A percentile compares a stretch with the other conserved stretches of the same genome.
phyloP scores from a whole-genome alignment of 225 moss, liverwort and hornwort genomes.

The Marchantia paleacea region DNA sequence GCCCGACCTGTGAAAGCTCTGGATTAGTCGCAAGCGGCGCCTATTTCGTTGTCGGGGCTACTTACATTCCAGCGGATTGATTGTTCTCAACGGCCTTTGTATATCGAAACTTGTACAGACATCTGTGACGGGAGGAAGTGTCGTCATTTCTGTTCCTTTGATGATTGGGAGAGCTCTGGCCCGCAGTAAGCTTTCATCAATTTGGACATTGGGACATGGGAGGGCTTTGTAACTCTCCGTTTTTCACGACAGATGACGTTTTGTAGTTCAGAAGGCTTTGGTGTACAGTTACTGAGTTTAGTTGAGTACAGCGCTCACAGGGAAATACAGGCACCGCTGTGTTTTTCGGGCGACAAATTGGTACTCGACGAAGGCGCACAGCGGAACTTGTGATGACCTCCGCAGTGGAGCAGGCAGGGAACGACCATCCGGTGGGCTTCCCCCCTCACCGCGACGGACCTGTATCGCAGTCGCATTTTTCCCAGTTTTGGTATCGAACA shows the following conservation, averaged over 20 bases:
- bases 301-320: neutral
- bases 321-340: neutral
- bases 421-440: slow-evolving; percentile 16
- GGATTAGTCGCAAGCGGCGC: too few relatives aligned
- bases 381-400: slow-evolving; percentile 12
- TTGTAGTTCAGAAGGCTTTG: neutral
- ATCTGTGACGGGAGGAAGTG: neutral
- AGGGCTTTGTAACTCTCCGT: too few relatives aligned
- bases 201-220: neutral
- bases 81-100: neutral
- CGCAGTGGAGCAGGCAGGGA: slow-evolving; percentile 20
- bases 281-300: neutral
- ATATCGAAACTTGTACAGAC: neutral
- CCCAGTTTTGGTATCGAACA: slow-evolving; percentile 1
- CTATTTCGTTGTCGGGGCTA: too few relatives aligned
- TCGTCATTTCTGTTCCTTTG: neutral
- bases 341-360: too few relatives aligned
- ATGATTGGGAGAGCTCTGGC: neutral
- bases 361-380: too few relatives aligned
- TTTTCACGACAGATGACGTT: neutral
- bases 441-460: neutral
- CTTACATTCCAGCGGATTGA: neutral
- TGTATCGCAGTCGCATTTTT: neutral
- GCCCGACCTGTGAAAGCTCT: too few relatives aligned
- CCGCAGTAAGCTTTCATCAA: neutral